phyloP scores from a whole-genome alignment of 257 asterid genomes.

The Paraleonurus japonicus region DNA sequence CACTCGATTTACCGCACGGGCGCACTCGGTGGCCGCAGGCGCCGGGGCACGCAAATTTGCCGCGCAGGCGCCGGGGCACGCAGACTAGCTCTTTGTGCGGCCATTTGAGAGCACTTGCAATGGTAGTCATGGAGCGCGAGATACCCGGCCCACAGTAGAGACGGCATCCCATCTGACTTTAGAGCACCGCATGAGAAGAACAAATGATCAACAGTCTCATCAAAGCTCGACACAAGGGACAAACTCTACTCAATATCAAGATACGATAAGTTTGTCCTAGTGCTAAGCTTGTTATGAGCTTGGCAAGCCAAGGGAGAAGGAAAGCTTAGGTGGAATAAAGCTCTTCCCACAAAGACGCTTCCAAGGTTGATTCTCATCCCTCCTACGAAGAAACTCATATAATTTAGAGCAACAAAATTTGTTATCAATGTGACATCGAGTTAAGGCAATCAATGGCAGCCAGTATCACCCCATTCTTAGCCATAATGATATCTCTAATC shows the following conservation, averaged over 20 bases:
- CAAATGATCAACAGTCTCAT: not conserved
- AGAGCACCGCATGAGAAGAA: not conserved
- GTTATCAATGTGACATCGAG: not conserved
- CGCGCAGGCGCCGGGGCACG: too few species aligned
- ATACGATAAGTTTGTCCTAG: not conserved
- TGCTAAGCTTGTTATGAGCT: not conserved
- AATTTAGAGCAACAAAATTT: not conserved
- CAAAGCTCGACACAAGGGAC: not conserved
- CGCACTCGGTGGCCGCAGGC: too few species aligned
- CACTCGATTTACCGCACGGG: too few species aligned
- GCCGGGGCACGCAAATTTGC: too few species aligned
- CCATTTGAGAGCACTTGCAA: not conserved
- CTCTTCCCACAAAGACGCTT: too few species aligned
- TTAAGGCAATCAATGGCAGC: not conserved
- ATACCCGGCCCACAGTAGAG: rapidly evolving
- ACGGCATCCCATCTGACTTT: not conserved
- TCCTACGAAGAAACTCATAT: not conserved
- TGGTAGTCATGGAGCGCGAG: not conserved
- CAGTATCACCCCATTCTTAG: too few species aligned
- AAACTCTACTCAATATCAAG: not conserved
- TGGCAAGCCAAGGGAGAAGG: not conserved
- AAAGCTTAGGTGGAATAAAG: too few species aligned
- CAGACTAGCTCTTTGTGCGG: not conserved
- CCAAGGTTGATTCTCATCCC: not conserved
- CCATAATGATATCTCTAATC: not conserved